These are phyloP conservation scores for Melastoma candidum DNA, from an alignment of 441 rosid species.

Conservation along the genomic window DNA sequence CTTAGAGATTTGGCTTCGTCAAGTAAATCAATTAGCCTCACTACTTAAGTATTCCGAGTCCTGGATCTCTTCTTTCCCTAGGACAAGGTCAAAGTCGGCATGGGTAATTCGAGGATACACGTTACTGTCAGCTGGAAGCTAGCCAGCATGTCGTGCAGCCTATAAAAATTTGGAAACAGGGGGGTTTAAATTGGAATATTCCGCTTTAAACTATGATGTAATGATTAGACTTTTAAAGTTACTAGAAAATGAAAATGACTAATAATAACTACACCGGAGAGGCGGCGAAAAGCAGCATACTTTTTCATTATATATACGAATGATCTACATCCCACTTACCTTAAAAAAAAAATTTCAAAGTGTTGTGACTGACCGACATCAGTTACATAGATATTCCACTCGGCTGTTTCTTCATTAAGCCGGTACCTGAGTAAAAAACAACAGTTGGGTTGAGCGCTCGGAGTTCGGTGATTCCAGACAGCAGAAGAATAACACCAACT, in stretches of 20 bases:
- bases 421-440: constrained; percentile 52
- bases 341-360: constrained; percentile 71
- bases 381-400: constrained; percentile 89
- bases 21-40: constrained; percentile 83
- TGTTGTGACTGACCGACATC: constrained; percentile 97
- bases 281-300: no score
- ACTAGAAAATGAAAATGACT: no score
- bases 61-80: constrained; percentile 92
- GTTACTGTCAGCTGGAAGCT: constrained; percentile 55
- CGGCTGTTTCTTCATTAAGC: constrained; percentile 82
- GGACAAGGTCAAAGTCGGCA: constrained; percentile 85
- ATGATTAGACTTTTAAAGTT: no score
- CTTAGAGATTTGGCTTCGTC: constrained; percentile 86
- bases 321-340: constrained; percentile 41
- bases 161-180: no score
- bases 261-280: no score
- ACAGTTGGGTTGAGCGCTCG: no score
- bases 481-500: no score
- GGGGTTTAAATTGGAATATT: no score
- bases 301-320: no score
- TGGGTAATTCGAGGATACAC: constrained; percentile 59
- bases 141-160: constrained; percentile 56
- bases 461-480: no score
- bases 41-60: constrained; percentile 74
- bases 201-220: no score